Percentiles rank a stretch among this genome's conserved stretches.
These are phyloP conservation scores for Acacia crassicarpa DNA, from an alignment of 306 rosid species.

Conservation along the genomic window DNA sequence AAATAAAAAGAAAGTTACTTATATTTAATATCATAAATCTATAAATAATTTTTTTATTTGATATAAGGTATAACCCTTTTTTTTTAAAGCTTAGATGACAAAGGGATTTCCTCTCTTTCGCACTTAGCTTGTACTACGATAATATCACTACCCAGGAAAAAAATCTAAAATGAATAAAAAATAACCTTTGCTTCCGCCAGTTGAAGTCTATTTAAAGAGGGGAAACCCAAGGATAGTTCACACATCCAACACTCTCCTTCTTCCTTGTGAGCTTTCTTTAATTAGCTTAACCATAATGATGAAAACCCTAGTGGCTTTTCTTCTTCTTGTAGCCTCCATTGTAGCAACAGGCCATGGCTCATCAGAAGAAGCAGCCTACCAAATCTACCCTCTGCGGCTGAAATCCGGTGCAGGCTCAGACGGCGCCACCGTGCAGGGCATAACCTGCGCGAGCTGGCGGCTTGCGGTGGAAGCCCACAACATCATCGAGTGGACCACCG, in stretches of 20 bases:
- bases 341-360: not conserved
- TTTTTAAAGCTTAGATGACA: too few relatives aligned
- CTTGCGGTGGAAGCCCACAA: constrained; percentile 59
- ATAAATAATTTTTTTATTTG: too few relatives aligned
- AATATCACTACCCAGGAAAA: too few relatives aligned
- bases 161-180: too few relatives aligned
- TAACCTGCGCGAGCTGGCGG: constrained; percentile 58
- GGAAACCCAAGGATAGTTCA: not conserved
- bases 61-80: too few relatives aligned
- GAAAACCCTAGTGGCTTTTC: not conserved
- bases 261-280: too few relatives aligned
- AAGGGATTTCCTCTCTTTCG: too few relatives aligned
- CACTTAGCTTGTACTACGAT: too few relatives aligned
- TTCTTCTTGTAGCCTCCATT: not conserved
- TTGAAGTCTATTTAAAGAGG: not conserved
- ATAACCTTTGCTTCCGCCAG: not conserved
- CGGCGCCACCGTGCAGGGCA: constrained; percentile 13
- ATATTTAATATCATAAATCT: too few relatives aligned
- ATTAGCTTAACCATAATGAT: not conserved
- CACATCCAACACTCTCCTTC: not conserved
- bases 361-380: not conserved
- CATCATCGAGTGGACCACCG: constrained; percentile 32
- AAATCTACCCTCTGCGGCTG: constrained; percentile 41
- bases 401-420: not conserved
- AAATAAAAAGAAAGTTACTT: too few relatives aligned